These are phyloP conservation scores for Aspergillus nomiae DNA, from an alignment of 2,329 filamentous ascomycete genomes.

Conservation along the genomic window DNA sequence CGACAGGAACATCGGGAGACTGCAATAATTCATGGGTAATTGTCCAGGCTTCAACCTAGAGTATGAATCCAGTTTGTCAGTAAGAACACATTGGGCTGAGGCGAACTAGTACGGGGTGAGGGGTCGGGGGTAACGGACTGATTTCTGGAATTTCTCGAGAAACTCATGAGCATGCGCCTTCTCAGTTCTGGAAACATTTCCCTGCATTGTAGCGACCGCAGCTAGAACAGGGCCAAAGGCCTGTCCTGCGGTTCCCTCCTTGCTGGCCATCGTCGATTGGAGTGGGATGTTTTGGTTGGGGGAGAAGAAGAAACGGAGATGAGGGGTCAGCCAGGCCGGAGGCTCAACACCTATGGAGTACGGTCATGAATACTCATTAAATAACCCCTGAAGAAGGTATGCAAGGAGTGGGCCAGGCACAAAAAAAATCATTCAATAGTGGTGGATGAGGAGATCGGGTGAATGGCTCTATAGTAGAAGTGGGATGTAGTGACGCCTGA, in stretches of 20 bases:
- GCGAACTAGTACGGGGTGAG: conserved; percentile 13
- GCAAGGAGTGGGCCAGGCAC: conserved; percentile 9
- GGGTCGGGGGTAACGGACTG: conserved; percentile 60
- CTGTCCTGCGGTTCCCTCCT: conserved; percentile 63
- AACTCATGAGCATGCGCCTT: conserved; percentile 92
- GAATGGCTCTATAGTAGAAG: conserved; percentile 15
- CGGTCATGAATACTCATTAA: conserved; percentile 28
- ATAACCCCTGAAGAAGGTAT: conserved; percentile 14
- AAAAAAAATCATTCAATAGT: conserved; percentile 4
- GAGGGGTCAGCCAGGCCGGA: conserved; percentile 29
- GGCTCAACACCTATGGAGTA: conserved; percentile 26
- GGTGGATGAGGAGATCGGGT: conserved; percentile 8
- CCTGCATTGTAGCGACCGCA: conserved; percentile 87
- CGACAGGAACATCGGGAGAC: conserved; percentile 70
- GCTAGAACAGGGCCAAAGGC: conserved; percentile 82
- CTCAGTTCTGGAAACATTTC: conserved; percentile 75
- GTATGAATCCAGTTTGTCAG: conserved; percentile 9
- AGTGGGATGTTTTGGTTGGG: conserved; percentile 30
- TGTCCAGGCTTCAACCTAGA: conserved; percentile 84
- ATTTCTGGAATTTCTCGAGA: conserved; percentile 96
- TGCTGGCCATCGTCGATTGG: conserved; percentile 64
- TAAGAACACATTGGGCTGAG: neutral
- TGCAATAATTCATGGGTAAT: conserved; percentile 85
- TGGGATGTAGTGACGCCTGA: conserved; percentile 30
- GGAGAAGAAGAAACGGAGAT: conserved; percentile 17